Conservation (phyloP, 163 green algal species). For the Coccomyxa subellipsoidea region DNA sequence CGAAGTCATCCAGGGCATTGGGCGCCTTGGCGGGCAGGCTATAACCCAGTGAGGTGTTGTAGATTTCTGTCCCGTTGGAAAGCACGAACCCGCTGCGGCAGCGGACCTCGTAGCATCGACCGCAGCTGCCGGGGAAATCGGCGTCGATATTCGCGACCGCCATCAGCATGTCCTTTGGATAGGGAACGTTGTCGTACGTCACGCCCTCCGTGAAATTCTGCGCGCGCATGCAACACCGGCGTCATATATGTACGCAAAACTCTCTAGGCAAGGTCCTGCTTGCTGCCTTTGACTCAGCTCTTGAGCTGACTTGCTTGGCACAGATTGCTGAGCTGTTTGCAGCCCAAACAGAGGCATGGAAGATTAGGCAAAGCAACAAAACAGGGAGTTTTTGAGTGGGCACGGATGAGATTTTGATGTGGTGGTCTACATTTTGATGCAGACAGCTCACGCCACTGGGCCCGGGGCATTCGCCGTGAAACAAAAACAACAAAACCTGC, state of each 20-base stretch:
- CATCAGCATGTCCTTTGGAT: conserved; percentile 30
- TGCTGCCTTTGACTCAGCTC: too few relatives aligned
- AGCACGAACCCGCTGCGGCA: conserved; percentile 16
- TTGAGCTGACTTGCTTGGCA: too few relatives aligned
- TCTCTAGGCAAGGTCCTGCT: too few relatives aligned
- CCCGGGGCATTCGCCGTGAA: too few relatives aligned
- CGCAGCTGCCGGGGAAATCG: conserved; percentile 50
- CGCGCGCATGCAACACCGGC: background rate
- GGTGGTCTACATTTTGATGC: background rate
- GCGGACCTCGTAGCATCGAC: conserved; percentile 24
- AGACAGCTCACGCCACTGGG: background rate
- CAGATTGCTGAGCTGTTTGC: too few relatives aligned
- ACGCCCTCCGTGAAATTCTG: background rate
- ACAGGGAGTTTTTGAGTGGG: too few relatives aligned
- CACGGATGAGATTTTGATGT: background rate
- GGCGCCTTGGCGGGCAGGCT: conserved; percentile 16
- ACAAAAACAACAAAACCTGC: too few relatives aligned
- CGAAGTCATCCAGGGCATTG: background rate
- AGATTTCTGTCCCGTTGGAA: conserved; percentile 12
- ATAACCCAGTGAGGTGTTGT: conserved; percentile 5
- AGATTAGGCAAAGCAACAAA: too few relatives aligned
- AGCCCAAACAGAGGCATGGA: too few relatives aligned
- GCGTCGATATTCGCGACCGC: conserved; percentile 38
- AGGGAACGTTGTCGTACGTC: conserved; percentile 21
- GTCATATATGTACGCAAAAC: too few relatives aligned